Conservation (phyloP, 345 rosid species). For the Euphorbia tirucalli region DNA sequence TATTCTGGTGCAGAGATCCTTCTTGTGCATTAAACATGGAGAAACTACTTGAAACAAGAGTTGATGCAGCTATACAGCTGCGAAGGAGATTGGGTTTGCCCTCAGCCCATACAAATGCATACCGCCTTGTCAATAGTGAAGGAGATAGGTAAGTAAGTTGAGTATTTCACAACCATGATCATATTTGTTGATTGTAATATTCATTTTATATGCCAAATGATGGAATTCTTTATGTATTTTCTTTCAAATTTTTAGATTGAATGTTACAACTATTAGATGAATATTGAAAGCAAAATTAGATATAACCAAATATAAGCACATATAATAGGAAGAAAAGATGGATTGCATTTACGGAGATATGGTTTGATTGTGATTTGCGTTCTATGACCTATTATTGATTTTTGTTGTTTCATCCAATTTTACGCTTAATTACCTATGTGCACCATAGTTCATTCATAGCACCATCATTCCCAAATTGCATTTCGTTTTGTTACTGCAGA, state of each 20-base stretch:
- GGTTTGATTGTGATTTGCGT: too few relatives aligned
- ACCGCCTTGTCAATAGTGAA: slow-evolving; percentile 81
- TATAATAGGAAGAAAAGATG: too few relatives aligned
- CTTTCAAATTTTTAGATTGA: neutral
- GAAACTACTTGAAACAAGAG: slow-evolving; percentile 65
- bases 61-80: slow-evolving; percentile 58
- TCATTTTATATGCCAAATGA: neutral
- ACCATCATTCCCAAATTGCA: slow-evolving; percentile 13
- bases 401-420: neutral
- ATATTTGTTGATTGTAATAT: neutral
- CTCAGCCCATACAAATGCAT: slow-evolving; percentile 64
- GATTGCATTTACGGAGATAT: too few relatives aligned
- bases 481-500: slow-evolving; percentile 34
- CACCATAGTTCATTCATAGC: neutral
- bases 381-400: neutral
- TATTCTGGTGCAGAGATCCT: slow-evolving; percentile 59
- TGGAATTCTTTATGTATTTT: neutral
- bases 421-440: neutral
- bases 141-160: slow-evolving; percentile 82
- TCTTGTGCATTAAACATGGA: slow-evolving; percentile 72
- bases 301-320: too few relatives aligned
- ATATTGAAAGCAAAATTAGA: too few relatives aligned
- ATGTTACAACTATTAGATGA: neutral
- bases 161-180: too few relatives aligned
- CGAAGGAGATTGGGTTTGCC: slow-evolving; percentile 70